phyloP scores from a whole-genome alignment of 352 stramenopile species.

The Globisporangium cylindrosporum region DNA sequence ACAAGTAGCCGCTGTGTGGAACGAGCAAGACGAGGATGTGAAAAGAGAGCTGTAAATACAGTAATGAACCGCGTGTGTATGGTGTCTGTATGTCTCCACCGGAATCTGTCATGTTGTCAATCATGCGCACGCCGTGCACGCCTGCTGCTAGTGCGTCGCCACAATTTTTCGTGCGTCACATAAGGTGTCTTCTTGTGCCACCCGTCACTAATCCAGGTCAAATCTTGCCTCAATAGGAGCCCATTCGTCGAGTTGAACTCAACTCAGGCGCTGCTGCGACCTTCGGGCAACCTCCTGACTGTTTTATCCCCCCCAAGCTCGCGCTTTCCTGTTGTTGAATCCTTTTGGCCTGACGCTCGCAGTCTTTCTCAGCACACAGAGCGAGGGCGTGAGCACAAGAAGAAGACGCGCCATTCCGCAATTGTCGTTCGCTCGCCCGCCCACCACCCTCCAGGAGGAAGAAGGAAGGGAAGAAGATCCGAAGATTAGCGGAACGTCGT shows the following conservation, averaged over 20 bases:
- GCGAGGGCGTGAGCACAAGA: not conserved
- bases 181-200: not conserved
- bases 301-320: not conserved
- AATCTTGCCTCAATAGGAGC: not conserved
- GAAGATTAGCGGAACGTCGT: slow-evolving; percentile 21
- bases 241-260: slow-evolving; percentile 8
- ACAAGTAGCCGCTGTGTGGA: slow-evolving; percentile 5
- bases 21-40: slow-evolving; percentile 1
- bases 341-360: not conserved
- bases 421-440: slow-evolving; percentile 11
- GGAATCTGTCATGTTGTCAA: not conserved
- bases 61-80: slow-evolving; percentile 1
- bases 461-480: slow-evolving; percentile 12
- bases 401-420: slow-evolving; percentile 8
- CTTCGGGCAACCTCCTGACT: not conserved
- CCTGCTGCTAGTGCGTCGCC: not conserved
- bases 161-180: not conserved
- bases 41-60: slow-evolving; percentile 10
- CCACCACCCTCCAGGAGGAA: slow-evolving; percentile 3
- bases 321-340: not conserved
- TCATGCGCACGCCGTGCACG: not conserved
- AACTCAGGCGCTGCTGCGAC: not conserved
- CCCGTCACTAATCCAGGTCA: not conserved
- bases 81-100: not conserved
- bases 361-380: not conserved